phyloP scores from a whole-genome alignment of 2,329 filamentous ascomycete species.

The Colletotrichum aenigma region DNA sequence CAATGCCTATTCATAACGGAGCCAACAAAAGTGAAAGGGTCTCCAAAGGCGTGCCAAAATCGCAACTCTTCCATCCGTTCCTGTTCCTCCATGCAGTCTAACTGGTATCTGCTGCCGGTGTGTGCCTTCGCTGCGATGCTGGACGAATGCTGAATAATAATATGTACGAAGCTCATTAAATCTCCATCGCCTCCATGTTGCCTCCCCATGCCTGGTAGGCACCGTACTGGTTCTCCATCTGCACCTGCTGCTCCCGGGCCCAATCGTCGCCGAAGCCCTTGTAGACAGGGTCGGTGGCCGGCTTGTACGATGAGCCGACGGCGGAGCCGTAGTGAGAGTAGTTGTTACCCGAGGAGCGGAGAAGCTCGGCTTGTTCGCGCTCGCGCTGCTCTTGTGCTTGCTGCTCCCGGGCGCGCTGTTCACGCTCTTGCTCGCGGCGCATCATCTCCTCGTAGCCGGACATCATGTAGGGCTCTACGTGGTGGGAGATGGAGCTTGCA shows the following conservation, averaged over 20 bases:
- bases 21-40: background rate
- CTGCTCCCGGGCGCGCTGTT: constrained; percentile 53
- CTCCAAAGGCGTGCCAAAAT: background rate
- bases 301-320: constrained; percentile 29
- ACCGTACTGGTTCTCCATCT: constrained; percentile 74
- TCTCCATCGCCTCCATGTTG: constrained; percentile 55
- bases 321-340: constrained; percentile 50
- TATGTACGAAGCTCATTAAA: constrained; percentile 35
- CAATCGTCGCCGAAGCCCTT: constrained; percentile 37
- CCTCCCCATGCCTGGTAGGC: constrained; percentile 55
- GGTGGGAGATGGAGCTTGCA: constrained; percentile 35
- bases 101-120: background rate
- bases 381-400: constrained; percentile 33
- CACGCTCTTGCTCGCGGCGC: constrained; percentile 62
- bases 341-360: constrained; percentile 40
- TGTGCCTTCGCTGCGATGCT: background rate
- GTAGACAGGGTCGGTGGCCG: constrained; percentile 74
- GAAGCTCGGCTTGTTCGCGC: constrained; percentile 29
- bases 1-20: constrained; percentile 1
- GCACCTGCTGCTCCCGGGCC: constrained; percentile 44
- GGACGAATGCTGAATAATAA: background rate
- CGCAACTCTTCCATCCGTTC: background rate
- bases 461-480: constrained; percentile 82
- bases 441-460: constrained; percentile 79
- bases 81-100: background rate